Conservation (phyloP, 148 eudicot species). For the Rheum nobile region DNA sequence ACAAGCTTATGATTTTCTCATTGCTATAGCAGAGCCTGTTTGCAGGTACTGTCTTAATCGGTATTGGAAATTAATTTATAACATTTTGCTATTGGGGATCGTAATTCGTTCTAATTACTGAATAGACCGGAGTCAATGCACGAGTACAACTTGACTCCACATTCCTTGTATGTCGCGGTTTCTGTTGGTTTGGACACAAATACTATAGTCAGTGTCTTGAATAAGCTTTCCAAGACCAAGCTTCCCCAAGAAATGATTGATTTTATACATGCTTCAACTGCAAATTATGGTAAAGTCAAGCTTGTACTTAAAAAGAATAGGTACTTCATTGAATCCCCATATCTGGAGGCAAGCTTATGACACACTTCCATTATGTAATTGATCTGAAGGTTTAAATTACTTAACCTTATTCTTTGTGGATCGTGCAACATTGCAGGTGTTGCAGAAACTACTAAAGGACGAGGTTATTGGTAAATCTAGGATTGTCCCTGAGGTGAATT, state of each 20-base stretch:
- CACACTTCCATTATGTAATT: background rate
- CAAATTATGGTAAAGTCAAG: slow-evolving; percentile 98
- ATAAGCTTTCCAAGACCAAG: too few species aligned
- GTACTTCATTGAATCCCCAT: slow-evolving; percentile 87
- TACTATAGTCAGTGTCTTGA: too few species aligned
- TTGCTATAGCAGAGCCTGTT: too few species aligned
- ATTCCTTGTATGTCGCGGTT: too few species aligned
- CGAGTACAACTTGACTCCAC: too few species aligned
- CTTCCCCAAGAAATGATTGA: too few species aligned
- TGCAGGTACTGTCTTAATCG: too few species aligned
- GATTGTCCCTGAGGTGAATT: slow-evolving; percentile 48
- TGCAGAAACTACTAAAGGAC: slow-evolving; percentile 64
- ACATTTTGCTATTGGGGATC: too few species aligned
- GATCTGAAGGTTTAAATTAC: background rate
- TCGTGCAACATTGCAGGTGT: slow-evolving; percentile 36
- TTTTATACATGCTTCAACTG: slow-evolving; percentile 80
- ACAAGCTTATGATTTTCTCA: slow-evolving; percentile 97
- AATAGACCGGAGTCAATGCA: too few species aligned
- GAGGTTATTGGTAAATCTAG: slow-evolving; percentile 72
- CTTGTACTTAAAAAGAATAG: slow-evolving; percentile 94
- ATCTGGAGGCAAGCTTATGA: slow-evolving; percentile 57
- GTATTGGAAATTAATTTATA: too few species aligned
- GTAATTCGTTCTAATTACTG: too few species aligned
- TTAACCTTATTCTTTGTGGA: background rate
- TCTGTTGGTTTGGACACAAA: too few species aligned